phyloP scores from a whole-genome alignment of 2,329 filamentous ascomycete genomes.

The Hawksworthiomyces lignivorus region DNA sequence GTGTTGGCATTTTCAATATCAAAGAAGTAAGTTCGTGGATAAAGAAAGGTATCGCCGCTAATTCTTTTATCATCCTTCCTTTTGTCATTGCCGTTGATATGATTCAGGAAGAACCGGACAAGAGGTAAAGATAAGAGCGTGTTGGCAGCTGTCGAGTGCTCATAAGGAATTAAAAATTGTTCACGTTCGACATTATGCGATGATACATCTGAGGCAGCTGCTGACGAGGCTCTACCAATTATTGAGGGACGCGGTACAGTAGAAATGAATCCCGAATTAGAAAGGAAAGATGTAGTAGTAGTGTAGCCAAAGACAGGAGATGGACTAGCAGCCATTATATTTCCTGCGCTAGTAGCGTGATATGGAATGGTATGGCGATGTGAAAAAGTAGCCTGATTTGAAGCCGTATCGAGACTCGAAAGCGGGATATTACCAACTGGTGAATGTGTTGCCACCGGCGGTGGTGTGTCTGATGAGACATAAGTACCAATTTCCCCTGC shows the following conservation, averaged over 20 bases:
- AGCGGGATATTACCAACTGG: background rate
- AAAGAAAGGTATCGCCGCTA: constrained; percentile 7
- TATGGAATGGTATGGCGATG: background rate
- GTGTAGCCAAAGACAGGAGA: constrained; percentile 3
- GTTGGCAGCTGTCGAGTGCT: constrained; percentile 25
- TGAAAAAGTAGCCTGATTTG: background rate
- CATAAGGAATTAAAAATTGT: constrained; percentile 29
- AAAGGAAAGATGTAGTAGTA: background rate
- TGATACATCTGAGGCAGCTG: constrained; percentile 3
- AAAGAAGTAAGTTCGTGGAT: constrained; percentile 26
- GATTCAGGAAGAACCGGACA: constrained; percentile 24
- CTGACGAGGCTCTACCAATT: background rate
- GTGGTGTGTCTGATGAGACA: background rate
- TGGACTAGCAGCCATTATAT: too few relatives aligned
- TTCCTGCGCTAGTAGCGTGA: background rate
- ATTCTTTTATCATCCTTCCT: background rate
- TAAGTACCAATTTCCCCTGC: background rate
- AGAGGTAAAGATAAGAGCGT: constrained; percentile 27
- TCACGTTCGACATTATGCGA: constrained; percentile 19
- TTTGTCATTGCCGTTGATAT: constrained; percentile 3
- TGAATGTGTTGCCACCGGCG: background rate
- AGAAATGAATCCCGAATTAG: too few relatives aligned
- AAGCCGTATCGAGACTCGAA: constrained; percentile 1
- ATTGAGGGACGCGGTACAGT: too few relatives aligned
- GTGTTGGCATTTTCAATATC: constrained; percentile 25